These are phyloP conservation scores for Zygosaccharomyces gambellarensis DNA, from an alignment of 805 yeast species.

Conservation along the genomic window DNA sequence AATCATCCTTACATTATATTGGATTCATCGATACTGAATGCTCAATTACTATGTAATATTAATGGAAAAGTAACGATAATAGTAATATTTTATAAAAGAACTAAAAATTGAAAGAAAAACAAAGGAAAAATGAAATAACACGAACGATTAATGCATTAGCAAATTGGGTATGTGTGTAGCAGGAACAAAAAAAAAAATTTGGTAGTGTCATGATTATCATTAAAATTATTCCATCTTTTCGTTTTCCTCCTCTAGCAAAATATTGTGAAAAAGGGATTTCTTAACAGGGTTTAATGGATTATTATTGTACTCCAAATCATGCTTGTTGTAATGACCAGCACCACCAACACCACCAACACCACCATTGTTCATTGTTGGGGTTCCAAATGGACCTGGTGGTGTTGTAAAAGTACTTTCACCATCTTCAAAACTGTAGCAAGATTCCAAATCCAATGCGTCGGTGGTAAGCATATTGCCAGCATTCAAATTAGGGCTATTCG, in stretches of 20 bases:
- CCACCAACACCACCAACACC: neutral
- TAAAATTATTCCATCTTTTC: conserved; percentile 7
- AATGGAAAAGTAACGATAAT: neutral
- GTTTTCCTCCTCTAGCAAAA: conserved; percentile 18
- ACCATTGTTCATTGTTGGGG: conserved; percentile 4
- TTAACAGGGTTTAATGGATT: conserved; percentile 14
- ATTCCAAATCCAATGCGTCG: conserved; percentile 20
- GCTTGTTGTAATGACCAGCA: neutral
- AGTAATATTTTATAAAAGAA: neutral
- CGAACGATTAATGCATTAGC: neutral
- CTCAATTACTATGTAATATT: neutral
- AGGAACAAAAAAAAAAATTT: neutral
- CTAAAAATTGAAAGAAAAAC: neutral
- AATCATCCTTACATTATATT: neutral
- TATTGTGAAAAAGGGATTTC: conserved; percentile 17
- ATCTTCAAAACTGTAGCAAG: conserved; percentile 22
- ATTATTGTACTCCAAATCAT: conserved; percentile 4
- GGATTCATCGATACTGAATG: neutral
- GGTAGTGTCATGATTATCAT: neutral
- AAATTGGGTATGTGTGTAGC: neutral
- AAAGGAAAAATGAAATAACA: neutral
- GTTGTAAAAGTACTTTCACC: conserved; percentile 15
- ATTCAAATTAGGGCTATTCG: conserved; percentile 21
- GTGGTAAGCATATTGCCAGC: conserved; percentile 16
- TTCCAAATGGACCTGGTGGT: conserved; percentile 6